These are phyloP conservation scores for Przewalskia tangutica DNA, from an alignment of 257 asterid genomes.

Conservation along the genomic window DNA sequence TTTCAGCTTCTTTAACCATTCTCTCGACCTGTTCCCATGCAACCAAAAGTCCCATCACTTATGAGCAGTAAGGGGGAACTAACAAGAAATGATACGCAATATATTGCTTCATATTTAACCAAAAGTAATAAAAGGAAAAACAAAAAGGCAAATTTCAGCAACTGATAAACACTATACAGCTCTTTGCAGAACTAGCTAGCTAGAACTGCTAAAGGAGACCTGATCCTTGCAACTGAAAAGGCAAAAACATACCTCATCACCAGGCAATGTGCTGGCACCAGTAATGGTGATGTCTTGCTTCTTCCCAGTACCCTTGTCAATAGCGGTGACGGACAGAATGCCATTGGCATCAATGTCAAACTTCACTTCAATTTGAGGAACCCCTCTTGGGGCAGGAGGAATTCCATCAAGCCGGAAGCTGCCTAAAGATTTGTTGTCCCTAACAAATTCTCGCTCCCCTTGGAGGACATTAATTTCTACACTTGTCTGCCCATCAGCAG, in stretches of 20 bases:
- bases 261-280: constrained; percentile 95
- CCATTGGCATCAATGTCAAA: constrained; percentile 98
- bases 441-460: constrained; percentile 95
- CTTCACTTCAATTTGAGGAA: constrained; percentile 95
- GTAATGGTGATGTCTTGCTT: constrained; percentile 95
- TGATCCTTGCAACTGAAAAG: not conserved
- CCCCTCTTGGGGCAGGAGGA: constrained; percentile 99
- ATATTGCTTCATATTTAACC: not conserved
- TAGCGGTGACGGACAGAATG: constrained; percentile 82
- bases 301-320: constrained; percentile 95
- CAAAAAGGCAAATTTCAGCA: not conserved
- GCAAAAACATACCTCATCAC: constrained; percentile 57
- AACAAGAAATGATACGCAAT: not conserved
- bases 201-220: not conserved
- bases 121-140: not conserved
- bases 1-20: constrained; percentile 95
- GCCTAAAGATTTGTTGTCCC: constrained; percentile 92
- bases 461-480: constrained; percentile 96
- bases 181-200: not conserved
- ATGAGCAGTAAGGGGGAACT: not conserved
- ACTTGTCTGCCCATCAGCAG: constrained; percentile 98
- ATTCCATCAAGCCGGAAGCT: constrained; percentile 98
- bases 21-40: constrained; percentile 54
- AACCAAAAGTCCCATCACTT: not conserved
- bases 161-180: not conserved